These are phyloP conservation scores for Monosporascus cannonballus DNA, from an alignment of 2,329 filamentous ascomycete genomes.

Conservation along the genomic window DNA sequence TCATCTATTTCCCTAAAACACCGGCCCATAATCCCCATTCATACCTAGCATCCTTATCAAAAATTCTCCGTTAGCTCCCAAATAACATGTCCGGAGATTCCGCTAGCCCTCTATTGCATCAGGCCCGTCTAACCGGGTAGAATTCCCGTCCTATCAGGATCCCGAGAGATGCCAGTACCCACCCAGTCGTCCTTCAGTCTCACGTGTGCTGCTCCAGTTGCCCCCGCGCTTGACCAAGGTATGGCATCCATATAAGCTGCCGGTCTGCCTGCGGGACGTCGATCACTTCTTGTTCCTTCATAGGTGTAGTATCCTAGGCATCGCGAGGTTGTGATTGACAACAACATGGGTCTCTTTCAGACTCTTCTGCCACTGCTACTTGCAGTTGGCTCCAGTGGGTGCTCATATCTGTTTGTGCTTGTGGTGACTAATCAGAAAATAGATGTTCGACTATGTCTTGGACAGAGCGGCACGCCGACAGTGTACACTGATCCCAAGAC, in stretches of 20 bases:
- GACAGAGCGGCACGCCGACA: constrained; percentile 17
- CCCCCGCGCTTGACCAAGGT: not conserved
- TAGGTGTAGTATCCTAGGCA: not conserved
- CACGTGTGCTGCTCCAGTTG: not conserved
- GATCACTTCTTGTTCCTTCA: not conserved
- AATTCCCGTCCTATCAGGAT: not conserved
- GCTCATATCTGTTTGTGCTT: not conserved
- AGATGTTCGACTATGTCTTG: constrained; percentile 19
- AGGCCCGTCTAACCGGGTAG: not conserved
- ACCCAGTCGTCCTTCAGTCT: not conserved
- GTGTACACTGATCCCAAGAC: constrained; percentile 41
- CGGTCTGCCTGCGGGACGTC: not conserved
- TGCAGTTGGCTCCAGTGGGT: constrained; percentile 16
- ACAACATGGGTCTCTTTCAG: constrained; percentile 18
- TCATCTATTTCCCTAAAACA: not conserved
- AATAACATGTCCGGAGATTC: not conserved
- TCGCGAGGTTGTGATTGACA: not conserved
- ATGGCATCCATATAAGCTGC: not conserved
- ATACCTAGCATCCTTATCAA: not conserved
- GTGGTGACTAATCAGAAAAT: constrained; percentile 10
- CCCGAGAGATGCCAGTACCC: not conserved
- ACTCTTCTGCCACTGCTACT: constrained; percentile 17
- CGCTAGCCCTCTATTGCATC: not conserved
- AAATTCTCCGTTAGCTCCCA: not conserved
- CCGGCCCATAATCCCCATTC: not conserved